A percentile compares a stretch with the other conserved stretches of the same genome.
Conservation (phyloP, 2,329 filamentous ascomycete species). For the Parastagonospora avenae region DNA sequence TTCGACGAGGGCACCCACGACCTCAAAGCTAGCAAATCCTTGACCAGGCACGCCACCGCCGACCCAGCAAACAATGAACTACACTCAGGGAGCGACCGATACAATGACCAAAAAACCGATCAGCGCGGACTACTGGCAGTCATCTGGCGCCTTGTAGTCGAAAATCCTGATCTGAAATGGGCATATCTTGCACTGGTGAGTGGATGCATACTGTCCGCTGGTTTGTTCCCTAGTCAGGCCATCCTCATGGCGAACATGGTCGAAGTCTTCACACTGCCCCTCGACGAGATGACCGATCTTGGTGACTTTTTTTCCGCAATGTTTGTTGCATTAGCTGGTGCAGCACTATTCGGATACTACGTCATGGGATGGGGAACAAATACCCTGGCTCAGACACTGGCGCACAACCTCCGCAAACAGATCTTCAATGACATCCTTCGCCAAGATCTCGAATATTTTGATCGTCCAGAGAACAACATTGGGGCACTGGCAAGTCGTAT, state of each 20-base stretch:
- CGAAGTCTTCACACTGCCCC: slow-evolving; percentile 19
- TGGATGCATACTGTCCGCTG: slow-evolving; percentile 6
- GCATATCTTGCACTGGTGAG: slow-evolving; percentile 7
- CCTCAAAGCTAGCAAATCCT: neutral
- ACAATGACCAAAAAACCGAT: slow-evolving; percentile 5
- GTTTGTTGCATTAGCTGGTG: slow-evolving; percentile 26
- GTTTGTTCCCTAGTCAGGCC: slow-evolving; percentile 14
- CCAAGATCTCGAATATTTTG: slow-evolving; percentile 89
- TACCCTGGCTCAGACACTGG: slow-evolving; percentile 58
- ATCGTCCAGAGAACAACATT: slow-evolving; percentile 83
- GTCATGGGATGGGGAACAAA: slow-evolving; percentile 66
- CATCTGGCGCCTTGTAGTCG: slow-evolving; percentile 7
- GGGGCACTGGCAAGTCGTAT: slow-evolving; percentile 71
- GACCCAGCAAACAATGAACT: slow-evolving; percentile 1
- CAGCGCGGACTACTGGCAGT: slow-evolving; percentile 7
- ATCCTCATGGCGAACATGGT: slow-evolving; percentile 21
- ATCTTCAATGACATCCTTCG: slow-evolving; percentile 62
- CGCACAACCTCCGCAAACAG: slow-evolving; percentile 9
- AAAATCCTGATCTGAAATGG: slow-evolving; percentile 9
- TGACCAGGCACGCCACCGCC: neutral
- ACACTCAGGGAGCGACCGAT: neutral
- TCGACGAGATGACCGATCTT: slow-evolving; percentile 9
- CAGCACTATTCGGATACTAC: slow-evolving; percentile 21
- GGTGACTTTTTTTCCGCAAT: slow-evolving; percentile 31
- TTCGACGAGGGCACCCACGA: neutral